phyloP scores from a whole-genome alignment of 176 grass and related monocot species.

The Elymus sibiricus region DNA sequence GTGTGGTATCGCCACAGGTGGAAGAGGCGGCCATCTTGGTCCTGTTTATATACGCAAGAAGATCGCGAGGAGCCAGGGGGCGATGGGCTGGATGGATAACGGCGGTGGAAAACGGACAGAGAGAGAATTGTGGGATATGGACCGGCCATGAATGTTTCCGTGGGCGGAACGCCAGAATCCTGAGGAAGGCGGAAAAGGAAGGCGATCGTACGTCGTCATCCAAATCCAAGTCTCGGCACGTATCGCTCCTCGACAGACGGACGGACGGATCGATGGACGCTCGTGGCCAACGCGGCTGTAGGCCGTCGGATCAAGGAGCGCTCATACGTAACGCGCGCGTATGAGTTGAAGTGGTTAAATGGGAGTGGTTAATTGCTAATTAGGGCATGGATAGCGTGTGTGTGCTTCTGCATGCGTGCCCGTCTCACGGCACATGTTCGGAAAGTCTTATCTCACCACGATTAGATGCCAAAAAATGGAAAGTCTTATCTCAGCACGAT shows the following conservation, averaged over 20 bases:
- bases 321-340: too few species aligned
- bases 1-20: background rate
- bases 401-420: background rate
- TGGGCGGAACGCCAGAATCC: background rate
- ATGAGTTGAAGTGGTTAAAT: background rate
- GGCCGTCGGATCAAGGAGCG: too few species aligned
- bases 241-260: background rate
- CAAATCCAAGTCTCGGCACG: background rate
- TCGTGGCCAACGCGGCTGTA: background rate
- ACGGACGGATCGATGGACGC: background rate
- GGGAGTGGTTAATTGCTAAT: background rate
- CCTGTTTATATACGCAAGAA: background rate
- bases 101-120: background rate
- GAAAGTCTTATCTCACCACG: background rate
- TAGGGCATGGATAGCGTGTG: background rate
- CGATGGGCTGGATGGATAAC: conserved; percentile 6
- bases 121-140: background rate
- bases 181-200: background rate
- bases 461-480: background rate
- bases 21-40: background rate
- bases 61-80: background rate
- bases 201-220: background rate
- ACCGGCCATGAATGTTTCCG: background rate
- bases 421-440: background rate
- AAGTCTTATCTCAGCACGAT: background rate